These are phyloP conservation scores for Malus fusca DNA, from an alignment of 306 rosid species.

Conservation along the genomic window DNA sequence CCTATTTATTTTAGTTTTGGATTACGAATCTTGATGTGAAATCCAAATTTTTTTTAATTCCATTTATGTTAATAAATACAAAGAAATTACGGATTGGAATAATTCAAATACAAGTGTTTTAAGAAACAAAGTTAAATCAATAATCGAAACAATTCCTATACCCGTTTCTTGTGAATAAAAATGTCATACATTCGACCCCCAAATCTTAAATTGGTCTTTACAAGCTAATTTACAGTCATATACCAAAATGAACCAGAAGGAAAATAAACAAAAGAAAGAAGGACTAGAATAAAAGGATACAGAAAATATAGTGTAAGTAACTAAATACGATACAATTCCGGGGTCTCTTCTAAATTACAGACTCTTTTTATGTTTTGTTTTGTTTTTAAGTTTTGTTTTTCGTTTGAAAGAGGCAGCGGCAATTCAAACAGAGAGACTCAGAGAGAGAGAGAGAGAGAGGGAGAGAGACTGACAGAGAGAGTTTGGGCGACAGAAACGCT, in stretches of 20 bases:
- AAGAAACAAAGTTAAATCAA: no score
- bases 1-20: no score
- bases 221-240: neutral
- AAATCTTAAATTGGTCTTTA: neutral
- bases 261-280: neutral
- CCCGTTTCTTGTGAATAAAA: no score
- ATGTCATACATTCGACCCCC: neutral
- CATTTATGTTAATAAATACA: no score
- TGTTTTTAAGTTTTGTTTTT: neutral
- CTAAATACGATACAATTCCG: neutral
- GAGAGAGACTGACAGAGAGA: slow-evolving; percentile 12
- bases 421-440: slow-evolving; percentile 18
- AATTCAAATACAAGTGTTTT: neutral
- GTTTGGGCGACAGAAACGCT: slow-evolving; percentile 21
- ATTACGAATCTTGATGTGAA: no score
- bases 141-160: no score
- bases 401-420: slow-evolving; percentile 54
- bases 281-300: neutral
- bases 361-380: neutral
- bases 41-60: no score
- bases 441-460: slow-evolving; percentile 3
- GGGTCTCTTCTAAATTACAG: neutral
- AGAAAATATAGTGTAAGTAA: neutral
- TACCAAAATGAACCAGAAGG: neutral
- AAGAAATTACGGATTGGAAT: no score